phyloP scores from a whole-genome alignment of 768 basidiomycete species.

The Macrolepiota albuminosa region DNA sequence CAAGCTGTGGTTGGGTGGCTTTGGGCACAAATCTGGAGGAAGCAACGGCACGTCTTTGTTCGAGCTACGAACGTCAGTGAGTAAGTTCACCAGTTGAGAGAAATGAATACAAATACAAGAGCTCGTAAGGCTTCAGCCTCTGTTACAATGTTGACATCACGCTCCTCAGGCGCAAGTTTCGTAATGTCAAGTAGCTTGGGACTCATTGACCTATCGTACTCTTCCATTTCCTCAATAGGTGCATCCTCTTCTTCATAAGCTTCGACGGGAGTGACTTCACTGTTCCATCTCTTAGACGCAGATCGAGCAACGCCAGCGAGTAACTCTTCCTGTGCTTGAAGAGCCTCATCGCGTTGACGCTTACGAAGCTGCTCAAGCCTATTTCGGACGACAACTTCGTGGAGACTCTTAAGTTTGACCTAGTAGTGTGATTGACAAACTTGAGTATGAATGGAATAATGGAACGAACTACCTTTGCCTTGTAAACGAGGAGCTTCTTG shows the following conservation, averaged over 20 bases:
- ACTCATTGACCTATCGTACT: conserved; percentile 84
- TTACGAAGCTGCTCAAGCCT: conserved; percentile 94
- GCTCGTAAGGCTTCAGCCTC: conserved; percentile 58
- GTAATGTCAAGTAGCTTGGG: conserved; percentile 71
- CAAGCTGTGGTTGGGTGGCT: conserved; percentile 52
- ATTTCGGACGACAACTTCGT: conserved; percentile 96
- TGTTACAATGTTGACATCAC: conserved; percentile 73
- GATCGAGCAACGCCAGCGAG: conserved; percentile 71
- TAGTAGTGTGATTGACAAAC: conserved; percentile 24
- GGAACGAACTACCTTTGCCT: conserved; percentile 71
- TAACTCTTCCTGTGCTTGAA: conserved; percentile 89
- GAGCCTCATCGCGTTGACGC: conserved; percentile 91
- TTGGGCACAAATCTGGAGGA: conserved; percentile 88
- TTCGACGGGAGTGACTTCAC: conserved; percentile 33
- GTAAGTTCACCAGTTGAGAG: conserved; percentile 1
- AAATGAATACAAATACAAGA: conserved; percentile 47
- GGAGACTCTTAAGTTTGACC: conserved; percentile 88
- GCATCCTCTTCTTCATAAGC: conserved; percentile 28
- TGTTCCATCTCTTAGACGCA: conserved; percentile 35
- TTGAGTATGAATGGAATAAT: neutral
- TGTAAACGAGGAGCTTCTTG: conserved; percentile 92
- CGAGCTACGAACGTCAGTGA: conserved; percentile 43
- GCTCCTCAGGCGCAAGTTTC: conserved; percentile 69
- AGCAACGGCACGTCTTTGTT: conserved; percentile 75
- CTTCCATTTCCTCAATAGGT: conserved; percentile 65